Evolutionary conservation across 495 filamentous ascomycete species (phyloP).

Genomic region (Xeromyces bisporus): DNA sequence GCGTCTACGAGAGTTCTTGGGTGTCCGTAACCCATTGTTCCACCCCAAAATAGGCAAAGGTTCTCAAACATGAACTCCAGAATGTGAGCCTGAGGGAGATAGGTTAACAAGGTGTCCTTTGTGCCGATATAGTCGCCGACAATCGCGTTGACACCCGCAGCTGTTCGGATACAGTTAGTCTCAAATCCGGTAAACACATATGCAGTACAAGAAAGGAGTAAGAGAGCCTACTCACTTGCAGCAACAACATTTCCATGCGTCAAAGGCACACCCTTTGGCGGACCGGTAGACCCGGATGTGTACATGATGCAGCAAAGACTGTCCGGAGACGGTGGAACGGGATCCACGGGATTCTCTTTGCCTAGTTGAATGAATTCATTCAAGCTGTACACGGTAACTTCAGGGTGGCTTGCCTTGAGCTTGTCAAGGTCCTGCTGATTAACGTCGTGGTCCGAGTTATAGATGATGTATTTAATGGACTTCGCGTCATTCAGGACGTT

Average conservation of each 20-base stretch:
- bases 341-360: slow-evolving; percentile 65
- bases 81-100: slow-evolving; percentile 88
- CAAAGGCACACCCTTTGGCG: slow-evolving; percentile 87
- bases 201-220: background rate
- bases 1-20: slow-evolving; percentile 80
- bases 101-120: slow-evolving; percentile 76
- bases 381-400: slow-evolving; percentile 63
- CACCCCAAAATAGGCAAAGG: slow-evolving; percentile 80
- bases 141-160: slow-evolving; percentile 75
- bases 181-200: too few relatives aligned
- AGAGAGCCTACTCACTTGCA: slow-evolving; percentile 42
- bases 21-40: slow-evolving; percentile 94
- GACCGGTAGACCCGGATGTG: slow-evolving; percentile 93
- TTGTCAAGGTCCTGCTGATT: slow-evolving; percentile 67
- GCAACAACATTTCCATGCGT: slow-evolving; percentile 82
- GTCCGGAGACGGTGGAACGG: slow-evolving; percentile 62
- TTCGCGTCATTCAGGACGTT: slow-evolving; percentile 68
- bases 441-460: slow-evolving; percentile 63
- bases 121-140: slow-evolving; percentile 72
- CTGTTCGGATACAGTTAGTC: slow-evolving; percentile 21
- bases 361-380: slow-evolving; percentile 73
- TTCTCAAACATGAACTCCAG: slow-evolving; percentile 97
- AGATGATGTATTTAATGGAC: slow-evolving; percentile 69
- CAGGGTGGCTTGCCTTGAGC: slow-evolving; percentile 50
- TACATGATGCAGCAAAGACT: slow-evolving; percentile 99